A percentile compares a stretch with the other conserved stretches of the same genome.
Evolutionary conservation across 78 protist genomes (phyloP).

Genomic region (Capsaspora owczarzaki): DNA sequence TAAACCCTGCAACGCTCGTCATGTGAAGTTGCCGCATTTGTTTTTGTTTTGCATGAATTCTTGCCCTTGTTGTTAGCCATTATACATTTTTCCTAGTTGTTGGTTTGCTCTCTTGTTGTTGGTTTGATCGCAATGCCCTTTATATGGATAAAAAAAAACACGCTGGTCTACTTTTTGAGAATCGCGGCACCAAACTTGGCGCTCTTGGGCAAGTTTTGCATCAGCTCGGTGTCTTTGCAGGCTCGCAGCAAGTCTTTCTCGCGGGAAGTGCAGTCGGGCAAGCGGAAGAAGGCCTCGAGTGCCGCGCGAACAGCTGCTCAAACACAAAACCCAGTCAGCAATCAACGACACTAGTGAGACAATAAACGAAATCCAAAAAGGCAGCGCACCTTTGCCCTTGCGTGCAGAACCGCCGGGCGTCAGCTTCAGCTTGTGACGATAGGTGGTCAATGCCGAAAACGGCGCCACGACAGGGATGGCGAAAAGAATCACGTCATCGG

Average conservation of each 20-base stretch:
- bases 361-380: background rate
- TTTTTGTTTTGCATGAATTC: too few species aligned
- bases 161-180: background rate
- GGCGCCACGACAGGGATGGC: slow-evolving; percentile 82
- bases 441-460: slow-evolving; percentile 42
- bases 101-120: background rate
- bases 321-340: background rate
- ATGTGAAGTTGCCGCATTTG: too few species aligned
- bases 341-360: background rate
- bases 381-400: slow-evolving; percentile 66
- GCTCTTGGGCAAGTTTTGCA: background rate
- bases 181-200: background rate
- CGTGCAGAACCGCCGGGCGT: slow-evolving; percentile 74
- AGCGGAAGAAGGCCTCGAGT: background rate
- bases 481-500: slow-evolving; percentile 57
- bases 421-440: slow-evolving; percentile 69
- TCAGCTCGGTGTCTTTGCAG: slow-evolving; percentile 13
- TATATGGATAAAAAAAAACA: background rate
- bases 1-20: too few species aligned
- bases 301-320: background rate
- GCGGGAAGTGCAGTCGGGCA: background rate
- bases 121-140: background rate
- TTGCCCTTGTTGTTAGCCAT: too few species aligned
- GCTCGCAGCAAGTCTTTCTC: slow-evolving; percentile 17
- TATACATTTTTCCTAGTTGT: too few species aligned